Conservation (phyloP, 805 yeast species). For the Starmerella ratchasimensis region DNA sequence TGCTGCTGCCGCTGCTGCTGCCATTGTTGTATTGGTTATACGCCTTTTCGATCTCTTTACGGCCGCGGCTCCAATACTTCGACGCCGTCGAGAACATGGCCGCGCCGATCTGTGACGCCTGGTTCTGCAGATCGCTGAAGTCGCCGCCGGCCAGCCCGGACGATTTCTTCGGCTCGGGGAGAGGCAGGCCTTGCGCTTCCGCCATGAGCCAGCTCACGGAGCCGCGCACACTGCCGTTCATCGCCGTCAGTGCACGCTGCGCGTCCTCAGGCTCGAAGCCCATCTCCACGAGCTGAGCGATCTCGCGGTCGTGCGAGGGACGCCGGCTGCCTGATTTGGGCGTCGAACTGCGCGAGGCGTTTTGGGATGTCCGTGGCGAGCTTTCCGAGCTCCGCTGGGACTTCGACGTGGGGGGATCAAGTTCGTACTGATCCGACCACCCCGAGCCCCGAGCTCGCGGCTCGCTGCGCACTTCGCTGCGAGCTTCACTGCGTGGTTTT, state of each 20-base stretch:
- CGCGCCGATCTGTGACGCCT: slow-evolving; percentile 40
- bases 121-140: slow-evolving; percentile 22
- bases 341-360: neutral
- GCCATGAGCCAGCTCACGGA: slow-evolving; percentile 58
- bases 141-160: slow-evolving; percentile 4
- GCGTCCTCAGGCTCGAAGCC: slow-evolving; percentile 58
- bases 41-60: slow-evolving; percentile 47
- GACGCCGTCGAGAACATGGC: slow-evolving; percentile 50
- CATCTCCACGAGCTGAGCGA: slow-evolving; percentile 66
- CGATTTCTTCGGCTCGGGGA: slow-evolving; percentile 19
- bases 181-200: slow-evolving; percentile 36
- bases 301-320: slow-evolving; percentile 23
- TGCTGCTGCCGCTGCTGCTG: slow-evolving; percentile 19
- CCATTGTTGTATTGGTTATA: slow-evolving; percentile 41
- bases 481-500: too few relatives aligned
- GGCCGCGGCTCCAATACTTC: slow-evolving; percentile 42
- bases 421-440: too few relatives aligned
- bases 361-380: neutral
- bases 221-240: slow-evolving; percentile 44
- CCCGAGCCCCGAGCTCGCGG: neutral
- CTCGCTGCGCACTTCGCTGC: too few relatives aligned
- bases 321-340: neutral
- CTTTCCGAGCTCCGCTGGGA: neutral
- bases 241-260: slow-evolving; percentile 39
- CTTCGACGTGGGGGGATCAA: neutral